Evolutionary conservation across 1,284 basidiomycete genomes (phyloP), one percentile per base, ranked within the genome.

Genomic region (Papiliotrema laurentii): DNA sequence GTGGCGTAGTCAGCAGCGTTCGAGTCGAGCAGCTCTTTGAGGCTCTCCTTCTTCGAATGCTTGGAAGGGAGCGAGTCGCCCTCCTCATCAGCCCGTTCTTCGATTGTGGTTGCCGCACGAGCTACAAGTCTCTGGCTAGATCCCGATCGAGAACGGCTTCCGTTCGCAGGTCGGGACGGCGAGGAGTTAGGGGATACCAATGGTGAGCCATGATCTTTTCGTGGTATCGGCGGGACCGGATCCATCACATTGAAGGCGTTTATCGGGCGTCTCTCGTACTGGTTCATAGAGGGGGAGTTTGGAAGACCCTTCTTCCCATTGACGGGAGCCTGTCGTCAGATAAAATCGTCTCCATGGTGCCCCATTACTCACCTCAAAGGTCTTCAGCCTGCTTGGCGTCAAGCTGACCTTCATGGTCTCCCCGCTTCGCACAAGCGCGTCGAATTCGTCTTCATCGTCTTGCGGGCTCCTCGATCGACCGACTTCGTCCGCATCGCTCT

Each of bases 401-500:
- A 97, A 79, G 42, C 90, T 94, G 61, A 97, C 85, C 71, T 92
- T 94, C 85, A 93, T 87, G 9, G 91, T 94, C 47, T 85, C 79
- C 48, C 85, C 83, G 51, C 87, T 89, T 46, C 83, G 81, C 81
- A 96, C 84, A 68, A 94, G 77, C 68, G 89, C 83, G 73, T 96
- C 91, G 70, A 96, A 96, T 69, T 92, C 87, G 53, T 85, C 71
- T 40, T 70, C 63, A 2, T 66, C 66, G n/a, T 63, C 61, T 21
- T 57, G 44, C 35, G 44, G 26, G n/a, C n/a, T n/a, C 19, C 51
- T 38, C 30, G 33, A 33, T 19, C 35, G 21, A 31, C 40, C 26
- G 16, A 49, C 42, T 10, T 45, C 48, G 19, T 34, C 55, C 0
- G 49, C 53, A 41, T 53, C 39, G 14, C 63, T 63, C 25, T 54